phyloP scores from a whole-genome alignment of 2,329 filamentous ascomycete genomes.

The Lasiodiplodia sp. region DNA sequence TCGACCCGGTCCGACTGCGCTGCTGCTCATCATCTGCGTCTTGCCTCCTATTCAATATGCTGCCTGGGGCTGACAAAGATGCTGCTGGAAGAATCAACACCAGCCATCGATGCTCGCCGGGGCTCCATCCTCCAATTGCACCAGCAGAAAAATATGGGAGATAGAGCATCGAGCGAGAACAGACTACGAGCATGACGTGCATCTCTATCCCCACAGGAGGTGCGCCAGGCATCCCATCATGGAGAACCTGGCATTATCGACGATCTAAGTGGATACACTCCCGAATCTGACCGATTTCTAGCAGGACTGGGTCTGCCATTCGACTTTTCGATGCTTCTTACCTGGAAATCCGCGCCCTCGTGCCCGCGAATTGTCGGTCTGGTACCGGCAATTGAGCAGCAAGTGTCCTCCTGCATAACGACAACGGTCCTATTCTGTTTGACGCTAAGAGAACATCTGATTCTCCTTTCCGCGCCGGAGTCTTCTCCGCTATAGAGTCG shows the following conservation, averaged over 20 bases:
- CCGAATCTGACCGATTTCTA: not conserved
- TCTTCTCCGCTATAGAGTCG: not conserved
- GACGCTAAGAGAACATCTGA: not conserved
- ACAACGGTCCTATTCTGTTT: not conserved
- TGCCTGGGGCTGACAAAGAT: no score
- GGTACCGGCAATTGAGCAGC: not conserved
- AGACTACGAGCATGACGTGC: conserved; percentile 9
- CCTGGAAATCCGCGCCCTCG: not conserved
- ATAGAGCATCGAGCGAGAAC: not conserved
- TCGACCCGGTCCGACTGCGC: not conserved
- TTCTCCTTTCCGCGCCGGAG: not conserved
- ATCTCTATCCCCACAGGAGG: conserved; percentile 9
- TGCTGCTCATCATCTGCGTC: not conserved
- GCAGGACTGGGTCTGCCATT: not conserved
- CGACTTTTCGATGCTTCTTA: conserved; percentile 1
- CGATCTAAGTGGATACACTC: not conserved
- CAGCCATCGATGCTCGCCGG: not conserved
- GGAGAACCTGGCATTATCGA: conserved; percentile 2
- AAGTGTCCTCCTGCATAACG: not conserved
- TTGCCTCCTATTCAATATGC: not conserved
- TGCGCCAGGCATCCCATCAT: not conserved
- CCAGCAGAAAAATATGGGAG: not conserved
- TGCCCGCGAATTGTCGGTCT: not conserved
- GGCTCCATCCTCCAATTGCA: not conserved
- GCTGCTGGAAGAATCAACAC: not conserved